Base-by-base conservation (phyloP, 2,329 filamentous ascomycete species). In the Sarocladiaceae sp. region DNA sequence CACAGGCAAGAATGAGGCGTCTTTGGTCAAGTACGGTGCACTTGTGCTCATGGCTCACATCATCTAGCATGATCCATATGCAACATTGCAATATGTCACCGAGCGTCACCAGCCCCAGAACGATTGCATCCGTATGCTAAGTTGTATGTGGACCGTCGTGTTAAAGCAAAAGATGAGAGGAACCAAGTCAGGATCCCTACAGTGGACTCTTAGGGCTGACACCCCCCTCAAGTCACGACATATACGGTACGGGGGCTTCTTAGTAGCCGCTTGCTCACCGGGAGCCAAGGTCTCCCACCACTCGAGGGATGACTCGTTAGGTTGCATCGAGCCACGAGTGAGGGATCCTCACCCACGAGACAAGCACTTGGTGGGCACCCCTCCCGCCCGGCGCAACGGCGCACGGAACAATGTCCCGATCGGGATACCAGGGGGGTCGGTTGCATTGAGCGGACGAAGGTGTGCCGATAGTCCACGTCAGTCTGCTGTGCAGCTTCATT, bases 391-490 rank as follows among this genome's bases (percentile, higher is more conserved):
- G 28, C 44, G 44, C 28, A 33, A 48, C 44, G 44, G 44, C 44
- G 44, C 23, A 33, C 44, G 44, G 44, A 48, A 29, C 44, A 48
- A 48, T 48, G 28, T 31, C 44, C 44, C 44, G 44, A 48, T 48
- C 44, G 26, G 44, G 44, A 48, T 48, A 11, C 22, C 40, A 46
- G 40, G 22, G 39, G 13, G 39, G 15, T 15, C 15, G 29, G 29
- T 8, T 33, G 40, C 17, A 22, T 31, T n/a, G 13, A 33, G 8
- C 12, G 44, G 25, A 28, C 3, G 8, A 28, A 28, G 40, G 40
- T 23, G 40, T 44, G 40, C 22, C 40, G 22, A 44, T 44, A 44
- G 40, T 26, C 23, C 10, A 44, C 17, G 22, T n/a, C 26, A 13
- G 17, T n/a, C 4, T 26, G 25, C 22, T 11, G 15, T 15, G 40